Base-by-base conservation (phyloP, 2,329 filamentous ascomycete species). In the Neobulgaria alba region DNA sequence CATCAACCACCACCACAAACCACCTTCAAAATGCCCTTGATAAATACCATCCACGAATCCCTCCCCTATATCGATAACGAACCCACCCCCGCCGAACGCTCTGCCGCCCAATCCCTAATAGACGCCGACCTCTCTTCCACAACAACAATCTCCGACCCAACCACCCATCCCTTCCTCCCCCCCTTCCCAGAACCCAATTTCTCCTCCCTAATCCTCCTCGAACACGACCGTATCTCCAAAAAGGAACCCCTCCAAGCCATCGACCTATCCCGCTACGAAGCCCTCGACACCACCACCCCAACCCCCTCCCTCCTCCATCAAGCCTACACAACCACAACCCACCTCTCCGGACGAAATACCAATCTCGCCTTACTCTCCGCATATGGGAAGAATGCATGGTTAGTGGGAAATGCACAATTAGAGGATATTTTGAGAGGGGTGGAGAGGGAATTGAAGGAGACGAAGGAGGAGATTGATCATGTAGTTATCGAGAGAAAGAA, bases 361-460 rank as follows among this genome's bases (percentile, higher is more conserved):
- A 55, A 57, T 21, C 46, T 60, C 3, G 45, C 42, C 3, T 36
- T 57, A 8, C 47, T 60, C 2, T 48, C 54, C 20, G 43, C 46
- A 14, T 59, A 51, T 31, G 92, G 90, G 51, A 86, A 86, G 65
- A 95, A 95, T 61, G 82, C 86, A 8, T 96, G 92, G 90, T 70
- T 98, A 41, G 73, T 94, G 7, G 77, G 77, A 4, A 98, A 98
- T 62, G 77, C 81, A 53, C 78, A 85, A 51, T 63, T 88, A 15
- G 90, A 95, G 64, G 75, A 77, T 32, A 73, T 86, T 31, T 63
- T 93, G 38, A 71, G 72, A 37, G 62, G 62, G 10, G 57, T 93
- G 18, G 90, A 96, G 69, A 69, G 69, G 33, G 87, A 95, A 55
- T 68, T 96, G 36, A 79, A 77, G 10, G 71, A 68, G 29, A 66